Conservation (phyloP, 768 basidiomycete species). For the Trametes punicea region DNA sequence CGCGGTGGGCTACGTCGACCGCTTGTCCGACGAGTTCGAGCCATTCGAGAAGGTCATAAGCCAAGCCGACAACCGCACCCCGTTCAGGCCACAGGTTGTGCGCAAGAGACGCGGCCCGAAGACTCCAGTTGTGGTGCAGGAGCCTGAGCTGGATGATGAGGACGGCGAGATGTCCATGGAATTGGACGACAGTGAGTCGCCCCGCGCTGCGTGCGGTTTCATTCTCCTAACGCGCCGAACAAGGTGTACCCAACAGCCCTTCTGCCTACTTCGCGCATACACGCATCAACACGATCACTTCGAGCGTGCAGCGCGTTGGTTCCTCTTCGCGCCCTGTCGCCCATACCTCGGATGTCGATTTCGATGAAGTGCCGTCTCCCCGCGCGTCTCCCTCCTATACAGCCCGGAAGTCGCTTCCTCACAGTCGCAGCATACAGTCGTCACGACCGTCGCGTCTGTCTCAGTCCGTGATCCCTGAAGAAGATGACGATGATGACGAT, state of each 20-base stretch:
- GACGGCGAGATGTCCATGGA: constrained; percentile 80
- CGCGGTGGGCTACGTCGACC: constrained; percentile 61
- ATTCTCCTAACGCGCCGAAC: neutral
- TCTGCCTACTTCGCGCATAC: constrained; percentile 30
- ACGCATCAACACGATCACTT: constrained; percentile 27
- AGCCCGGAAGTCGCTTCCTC: constrained; percentile 22
- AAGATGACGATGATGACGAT: constrained; percentile 21
- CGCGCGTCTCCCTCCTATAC: constrained; percentile 23
- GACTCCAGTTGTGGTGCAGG: constrained; percentile 27
- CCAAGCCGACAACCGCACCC: constrained; percentile 65
- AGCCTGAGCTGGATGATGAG: constrained; percentile 39
- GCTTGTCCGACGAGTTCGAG: constrained; percentile 79
- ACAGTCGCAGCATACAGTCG: constrained; percentile 7
- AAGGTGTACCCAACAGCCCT: constrained; percentile 30
- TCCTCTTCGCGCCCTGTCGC: constrained; percentile 30
- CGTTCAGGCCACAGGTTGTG: constrained; percentile 47
- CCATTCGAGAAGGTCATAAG: constrained; percentile 72
- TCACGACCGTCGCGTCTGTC: constrained; percentile 26
- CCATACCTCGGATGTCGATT: constrained; percentile 34
- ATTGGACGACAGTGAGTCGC: constrained; percentile 58
- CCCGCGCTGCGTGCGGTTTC: neutral
- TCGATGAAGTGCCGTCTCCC: constrained; percentile 34
- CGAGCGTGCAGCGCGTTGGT: constrained; percentile 31
- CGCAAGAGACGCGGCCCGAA: constrained; percentile 37
- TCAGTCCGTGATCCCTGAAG: constrained; percentile 15